Evolutionary conservation across 768 basidiomycete genomes (phyloP), one percentile per base, ranked within the genome.

Genomic region (Hypsizygus marmoreus): DNA sequence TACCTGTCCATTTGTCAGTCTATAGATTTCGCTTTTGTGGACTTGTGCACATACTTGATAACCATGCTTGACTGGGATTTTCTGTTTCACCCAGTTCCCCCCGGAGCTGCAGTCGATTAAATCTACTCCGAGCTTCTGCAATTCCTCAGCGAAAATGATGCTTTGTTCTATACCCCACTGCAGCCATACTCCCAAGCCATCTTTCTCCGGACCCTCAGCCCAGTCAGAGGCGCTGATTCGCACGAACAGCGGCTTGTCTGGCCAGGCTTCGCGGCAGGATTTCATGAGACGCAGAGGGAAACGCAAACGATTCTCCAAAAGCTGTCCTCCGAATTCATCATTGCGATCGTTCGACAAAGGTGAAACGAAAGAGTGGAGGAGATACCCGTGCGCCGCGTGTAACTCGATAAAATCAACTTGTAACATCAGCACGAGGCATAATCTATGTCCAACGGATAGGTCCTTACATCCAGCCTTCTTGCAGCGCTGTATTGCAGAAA

Each of bases 91-190:
- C 70, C 78, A 85, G 54, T 84, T 84, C 3, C 87, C 87, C 11
- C 86, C 89, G 2, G 75, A 74, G 30, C 78, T 82, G 37, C 76
- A 75, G 62, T 95, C 88, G 39, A 95, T 61, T n/a, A 95, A 67
- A 59, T 92, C 91, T 10, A 91, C 73, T 6, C 85, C 87, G 4
- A 81, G 52, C 43, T 79, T 71, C 55, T 76, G 62, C 56, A 91
- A 61, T 59, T 80, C 74, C 11, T 74, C 73, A 2, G 73, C 72
- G 23, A 83, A 72, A 25, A 82, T 56, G 24, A 71, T 82, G 60
- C 78, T 87, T 64, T 93, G 91, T 58, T 90, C 83, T 40, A 90
- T 69, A 9, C 89, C 90, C 87, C 89, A 89, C 40, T 80, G 75
- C 46, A 71, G 73, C 79, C 79, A 89, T 43, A 67, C 63, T 11